Percentiles rank a stretch among this genome's conserved stretches.
Conservation (phyloP, 805 yeast species). For the Saturnispora quitensis region DNA sequence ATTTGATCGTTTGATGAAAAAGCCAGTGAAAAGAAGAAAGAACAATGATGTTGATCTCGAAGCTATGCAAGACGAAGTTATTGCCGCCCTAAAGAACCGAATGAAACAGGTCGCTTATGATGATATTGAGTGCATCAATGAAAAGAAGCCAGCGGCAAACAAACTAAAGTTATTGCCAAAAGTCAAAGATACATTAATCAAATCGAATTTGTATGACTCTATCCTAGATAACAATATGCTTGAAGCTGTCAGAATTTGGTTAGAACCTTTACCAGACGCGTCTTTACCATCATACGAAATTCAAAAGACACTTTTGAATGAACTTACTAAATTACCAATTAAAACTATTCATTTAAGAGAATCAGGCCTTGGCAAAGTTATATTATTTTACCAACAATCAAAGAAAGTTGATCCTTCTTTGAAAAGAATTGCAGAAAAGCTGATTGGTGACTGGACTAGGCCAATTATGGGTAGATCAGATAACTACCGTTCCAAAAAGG, state of each 20-base stretch:
- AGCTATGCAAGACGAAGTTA: constrained; percentile 87
- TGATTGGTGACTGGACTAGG: constrained; percentile 96
- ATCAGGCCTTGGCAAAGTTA: constrained; percentile 86
- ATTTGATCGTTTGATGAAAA: constrained; percentile 69
- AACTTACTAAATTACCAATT: constrained; percentile 73
- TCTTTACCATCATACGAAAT: constrained; percentile 96
- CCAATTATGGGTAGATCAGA: constrained; percentile 95
- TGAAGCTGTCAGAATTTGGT: constrained; percentile 92
- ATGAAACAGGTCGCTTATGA: constrained; percentile 84
- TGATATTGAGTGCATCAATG: constrained; percentile 50
- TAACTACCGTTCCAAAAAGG: constrained; percentile 80
- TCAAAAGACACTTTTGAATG: constrained; percentile 74
- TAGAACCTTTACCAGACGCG: constrained; percentile 97
- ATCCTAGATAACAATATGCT: constrained; percentile 87
- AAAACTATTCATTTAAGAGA: constrained; percentile 94
- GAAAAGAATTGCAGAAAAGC: constrained; percentile 80
- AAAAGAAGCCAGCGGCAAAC: constrained; percentile 61
- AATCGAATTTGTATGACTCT: constrained; percentile 82
- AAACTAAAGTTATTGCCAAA: constrained; percentile 74
- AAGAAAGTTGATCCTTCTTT: constrained; percentile 80
- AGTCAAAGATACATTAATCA: constrained; percentile 66
- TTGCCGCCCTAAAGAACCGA: constrained; percentile 69
- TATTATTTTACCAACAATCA: constrained; percentile 86
- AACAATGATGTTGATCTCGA: constrained; percentile 91
- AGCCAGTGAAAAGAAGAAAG: constrained; percentile 42